Evolutionary conservation across 306 rosid species (phyloP), one percentile per base, ranked within the genome.

Genomic region (Psophocarpus tetragonolobus): DNA sequence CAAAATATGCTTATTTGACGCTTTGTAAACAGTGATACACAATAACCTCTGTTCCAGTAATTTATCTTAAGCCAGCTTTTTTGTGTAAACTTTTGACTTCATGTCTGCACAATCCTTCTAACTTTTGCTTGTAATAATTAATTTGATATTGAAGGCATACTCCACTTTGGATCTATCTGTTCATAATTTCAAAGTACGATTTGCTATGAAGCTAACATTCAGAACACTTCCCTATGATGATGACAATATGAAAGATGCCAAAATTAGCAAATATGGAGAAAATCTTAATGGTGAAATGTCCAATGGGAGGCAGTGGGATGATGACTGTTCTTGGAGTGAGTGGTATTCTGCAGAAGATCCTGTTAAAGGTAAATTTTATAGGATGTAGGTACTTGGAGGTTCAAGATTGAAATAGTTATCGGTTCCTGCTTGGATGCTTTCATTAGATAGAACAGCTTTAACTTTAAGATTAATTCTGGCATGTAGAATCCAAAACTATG

Each of bases 291-390:
- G 70, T 71, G 92, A 88, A 47, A 65, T 62, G 62, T 87, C 87
- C 66, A 84, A 69, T 67, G 90, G 67, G 87, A 86, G 77, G 44
- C 98, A 92, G 48, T 95, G 99, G 97, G 99, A 95, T 85, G 97
- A 91, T 75, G 91, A 91, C 77, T 92, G 98, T 87, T 87, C 92
- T 70, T 95, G 98, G 98, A 95, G 95, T 73, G 92, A 88, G 86
- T 95, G 98, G 97, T 95, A 92, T 88, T 91, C 93, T 83, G 90
- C 97, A 6, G 99, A 95, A 85, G 99, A 95, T 84, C 99, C 97
- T 26, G 84, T 95, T 63, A 92, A 87, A 95, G 97, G 99, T 92
- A 84, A 68, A 74, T 63, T 18, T 15, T 44, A 14, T 44, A 14
- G 69, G 63, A 58, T 41, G 47, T 68, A 76, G 64, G 58, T 64